Conservation (phyloP, 441 rosid genomes). For the Populus hybrid region DNA sequence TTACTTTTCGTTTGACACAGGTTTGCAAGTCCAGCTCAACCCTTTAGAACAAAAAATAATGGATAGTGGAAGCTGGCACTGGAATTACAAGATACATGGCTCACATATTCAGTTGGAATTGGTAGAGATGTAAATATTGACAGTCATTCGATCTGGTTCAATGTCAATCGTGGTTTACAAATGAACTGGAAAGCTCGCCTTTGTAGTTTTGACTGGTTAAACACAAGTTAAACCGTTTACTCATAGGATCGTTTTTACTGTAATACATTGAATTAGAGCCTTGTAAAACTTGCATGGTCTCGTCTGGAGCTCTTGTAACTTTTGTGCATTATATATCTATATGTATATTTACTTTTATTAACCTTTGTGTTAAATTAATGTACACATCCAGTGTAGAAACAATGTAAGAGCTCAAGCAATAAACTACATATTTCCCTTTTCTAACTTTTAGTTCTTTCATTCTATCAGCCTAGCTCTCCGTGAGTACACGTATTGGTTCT, state of each 20-base stretch:
- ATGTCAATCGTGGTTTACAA: slow-evolving; percentile 58
- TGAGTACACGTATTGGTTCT: too few species aligned
- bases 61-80: slow-evolving; percentile 85
- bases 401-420: slow-evolving; percentile 14
- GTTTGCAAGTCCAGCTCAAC: slow-evolving; percentile 48
- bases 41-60: slow-evolving; percentile 43
- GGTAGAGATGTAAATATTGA: slow-evolving; percentile 36
- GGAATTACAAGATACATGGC: slow-evolving; percentile 67
- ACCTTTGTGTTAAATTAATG: neutral
- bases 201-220: slow-evolving; percentile 37
- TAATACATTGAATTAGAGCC: slow-evolving; percentile 5
- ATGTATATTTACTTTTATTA: too few species aligned
- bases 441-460: neutral
- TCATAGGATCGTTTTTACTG: slow-evolving; percentile 5
- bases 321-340: neutral
- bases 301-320: slow-evolving; percentile 3
- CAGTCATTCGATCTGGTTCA: neutral
- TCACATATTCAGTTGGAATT: slow-evolving; percentile 56
- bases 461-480: neutral
- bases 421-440: neutral
- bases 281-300: slow-evolving; percentile 6
- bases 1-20: slow-evolving; percentile 33
- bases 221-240: slow-evolving; percentile 51
- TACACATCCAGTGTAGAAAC: slow-evolving; percentile 14
- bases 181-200: slow-evolving; percentile 15